These are phyloP conservation scores for Ascobolus immersus DNA, from an alignment of 495 filamentous ascomycete genomes.

Conservation along the genomic window DNA sequence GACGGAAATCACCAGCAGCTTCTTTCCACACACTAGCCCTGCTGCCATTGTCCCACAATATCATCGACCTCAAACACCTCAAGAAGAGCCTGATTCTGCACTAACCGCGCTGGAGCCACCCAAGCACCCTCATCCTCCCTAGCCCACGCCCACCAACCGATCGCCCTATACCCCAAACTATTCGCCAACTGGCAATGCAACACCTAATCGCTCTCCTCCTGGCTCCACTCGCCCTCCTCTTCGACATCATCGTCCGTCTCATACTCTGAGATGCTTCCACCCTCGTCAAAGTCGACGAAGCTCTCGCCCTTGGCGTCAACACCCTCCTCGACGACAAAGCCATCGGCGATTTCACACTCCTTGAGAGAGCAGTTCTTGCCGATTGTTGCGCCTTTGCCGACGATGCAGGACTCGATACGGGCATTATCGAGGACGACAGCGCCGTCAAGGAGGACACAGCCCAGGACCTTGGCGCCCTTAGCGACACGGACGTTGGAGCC, in stretches of 20 bases:
- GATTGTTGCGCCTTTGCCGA: conserved; percentile 50
- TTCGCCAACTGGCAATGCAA: no score
- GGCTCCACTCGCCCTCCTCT: conserved; percentile 1
- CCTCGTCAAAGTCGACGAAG: conserved; percentile 49
- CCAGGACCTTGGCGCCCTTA: conserved; percentile 46
- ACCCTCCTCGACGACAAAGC: conserved; percentile 49
- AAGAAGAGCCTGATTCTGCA: no score
- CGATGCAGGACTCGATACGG: conserved; percentile 53
- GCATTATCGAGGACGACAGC: conserved; percentile 53
- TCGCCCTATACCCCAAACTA: no score
- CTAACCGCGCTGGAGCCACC: no score
- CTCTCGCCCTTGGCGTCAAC: conserved; percentile 69
- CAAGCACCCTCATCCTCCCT: no score
- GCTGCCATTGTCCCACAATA: no score
- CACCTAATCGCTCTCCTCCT: conserved; percentile 19
- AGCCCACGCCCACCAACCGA: no score
- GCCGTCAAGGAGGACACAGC: conserved; percentile 78
- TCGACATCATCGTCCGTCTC: conserved; percentile 1
- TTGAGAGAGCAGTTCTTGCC: conserved; percentile 50
- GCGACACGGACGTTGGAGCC: conserved; percentile 66
- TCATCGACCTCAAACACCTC: no score
- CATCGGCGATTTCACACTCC: conserved; percentile 80
- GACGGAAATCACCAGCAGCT: no score
- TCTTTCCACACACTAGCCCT: no score
- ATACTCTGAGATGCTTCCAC: no score